A percentile compares a stretch with the other conserved stretches of the same genome.
These are phyloP conservation scores for Casaregolazyma suthepensis DNA, from an alignment of 1,139 yeast genomes.

Conservation along the genomic window DNA sequence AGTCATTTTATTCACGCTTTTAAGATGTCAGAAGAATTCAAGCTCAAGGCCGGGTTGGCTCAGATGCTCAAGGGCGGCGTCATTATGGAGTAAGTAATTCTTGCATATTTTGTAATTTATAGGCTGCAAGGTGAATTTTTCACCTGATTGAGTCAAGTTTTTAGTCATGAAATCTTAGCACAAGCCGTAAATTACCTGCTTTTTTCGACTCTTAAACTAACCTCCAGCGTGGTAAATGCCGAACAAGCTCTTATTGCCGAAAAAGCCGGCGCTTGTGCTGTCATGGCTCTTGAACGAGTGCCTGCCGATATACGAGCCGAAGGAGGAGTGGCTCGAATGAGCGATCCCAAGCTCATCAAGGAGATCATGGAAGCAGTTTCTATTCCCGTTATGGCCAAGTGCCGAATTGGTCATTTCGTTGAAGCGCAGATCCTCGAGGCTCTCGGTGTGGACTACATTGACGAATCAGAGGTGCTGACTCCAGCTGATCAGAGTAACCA, in stretches of 20 bases:
- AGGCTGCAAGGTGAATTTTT: background rate
- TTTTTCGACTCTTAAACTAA: background rate
- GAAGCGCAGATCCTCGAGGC: constrained; percentile 79
- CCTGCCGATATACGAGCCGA: constrained; percentile 84
- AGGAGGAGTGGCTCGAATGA: constrained; percentile 84
- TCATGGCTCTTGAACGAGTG: constrained; percentile 81
- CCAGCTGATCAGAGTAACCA: constrained; percentile 72
- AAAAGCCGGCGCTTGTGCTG: constrained; percentile 84
- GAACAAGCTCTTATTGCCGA: constrained; percentile 69
- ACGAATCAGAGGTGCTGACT: constrained; percentile 76
- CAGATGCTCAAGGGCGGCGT: constrained; percentile 61
- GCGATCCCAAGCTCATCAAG: constrained; percentile 76
- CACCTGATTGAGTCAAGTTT: background rate
- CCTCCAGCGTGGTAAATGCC: constrained; percentile 41
- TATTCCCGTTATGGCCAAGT: constrained; percentile 73
- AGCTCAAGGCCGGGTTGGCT: constrained; percentile 75
- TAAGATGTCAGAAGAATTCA: constrained; percentile 33
- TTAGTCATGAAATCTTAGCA: background rate
- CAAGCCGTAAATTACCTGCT: background rate
- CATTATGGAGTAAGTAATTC: constrained; percentile 15
- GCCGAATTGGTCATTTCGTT: constrained; percentile 78
- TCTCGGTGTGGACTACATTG: constrained; percentile 72
- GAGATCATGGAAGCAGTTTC: constrained; percentile 60
- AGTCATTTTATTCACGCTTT: background rate
- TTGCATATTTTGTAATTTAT: background rate